Evolutionary conservation across 768 basidiomycete species (phyloP).

Genomic region (Coprinopsis strossmayeri): DNA sequence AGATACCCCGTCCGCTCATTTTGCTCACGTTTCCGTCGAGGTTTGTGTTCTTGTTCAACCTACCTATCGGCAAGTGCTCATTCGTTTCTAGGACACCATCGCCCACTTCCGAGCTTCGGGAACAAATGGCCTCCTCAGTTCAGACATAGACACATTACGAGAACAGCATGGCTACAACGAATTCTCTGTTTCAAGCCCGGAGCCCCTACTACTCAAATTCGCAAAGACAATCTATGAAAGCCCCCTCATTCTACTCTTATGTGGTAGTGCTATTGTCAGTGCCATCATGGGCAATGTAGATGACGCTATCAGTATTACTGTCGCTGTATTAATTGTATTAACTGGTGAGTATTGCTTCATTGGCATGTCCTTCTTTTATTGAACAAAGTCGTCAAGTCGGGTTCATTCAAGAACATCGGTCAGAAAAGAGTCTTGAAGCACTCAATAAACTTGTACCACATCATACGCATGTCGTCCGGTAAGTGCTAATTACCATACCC

Average conservation of each 20-base stretch:
- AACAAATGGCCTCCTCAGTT: conserved; percentile 52
- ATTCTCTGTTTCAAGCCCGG: conserved; percentile 79
- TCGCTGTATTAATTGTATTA: conserved; percentile 88
- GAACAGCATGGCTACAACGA: conserved; percentile 86
- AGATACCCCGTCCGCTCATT: conserved; percentile 61
- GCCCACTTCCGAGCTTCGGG: conserved; percentile 61
- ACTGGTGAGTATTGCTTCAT: conserved; percentile 53
- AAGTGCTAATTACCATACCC: conserved; percentile 7
- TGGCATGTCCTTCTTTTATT: conserved; percentile 2
- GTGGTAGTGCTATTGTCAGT: conserved; percentile 86
- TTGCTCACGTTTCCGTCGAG: conserved; percentile 60
- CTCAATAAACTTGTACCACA: conserved; percentile 96
- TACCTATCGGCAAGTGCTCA: conserved; percentile 8
- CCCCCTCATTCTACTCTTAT: conserved; percentile 83
- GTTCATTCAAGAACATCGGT: conserved; percentile 92
- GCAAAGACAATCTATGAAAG: conserved; percentile 94
- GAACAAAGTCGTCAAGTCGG: conserved; percentile 50
- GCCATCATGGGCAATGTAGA: conserved; percentile 93
- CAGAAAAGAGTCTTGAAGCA: conserved; percentile 91
- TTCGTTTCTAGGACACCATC: conserved; percentile 57
- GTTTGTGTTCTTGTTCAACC: conserved; percentile 31
- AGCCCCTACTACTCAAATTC: conserved; percentile 81
- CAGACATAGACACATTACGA: conserved; percentile 58
- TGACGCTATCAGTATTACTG: conserved; percentile 88
- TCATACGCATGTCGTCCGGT: conserved; percentile 86